A percentile compares a stretch with the other conserved stretches of the same genome.
Evolutionary conservation across 2,329 filamentous ascomycete species (phyloP).

Genomic region (Fusarium piperis): DNA sequence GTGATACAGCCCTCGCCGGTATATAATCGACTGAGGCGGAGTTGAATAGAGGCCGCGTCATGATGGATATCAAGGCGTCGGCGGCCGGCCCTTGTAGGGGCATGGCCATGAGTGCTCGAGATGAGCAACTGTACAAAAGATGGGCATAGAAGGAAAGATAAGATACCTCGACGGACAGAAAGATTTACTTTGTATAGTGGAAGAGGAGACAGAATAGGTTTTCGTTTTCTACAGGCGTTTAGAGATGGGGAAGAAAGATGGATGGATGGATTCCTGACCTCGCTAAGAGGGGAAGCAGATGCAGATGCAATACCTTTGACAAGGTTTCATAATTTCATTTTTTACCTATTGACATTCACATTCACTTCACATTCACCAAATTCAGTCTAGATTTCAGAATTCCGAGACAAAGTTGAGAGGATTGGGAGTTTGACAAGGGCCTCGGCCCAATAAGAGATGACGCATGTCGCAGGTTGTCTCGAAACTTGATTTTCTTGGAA

Average conservation of each 20-base stretch:
- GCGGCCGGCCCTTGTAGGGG: background rate
- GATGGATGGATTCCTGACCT: conserved; percentile 23
- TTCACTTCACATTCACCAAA: background rate
- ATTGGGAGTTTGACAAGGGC: conserved; percentile 3
- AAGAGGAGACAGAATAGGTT: conserved; percentile 4
- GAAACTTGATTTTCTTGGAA: conserved; percentile 1
- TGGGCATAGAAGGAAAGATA: conserved; percentile 24
- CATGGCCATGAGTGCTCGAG: conserved; percentile 1
- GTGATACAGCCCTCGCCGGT: conserved; percentile 32
- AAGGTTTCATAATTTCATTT: conserved; percentile 17
- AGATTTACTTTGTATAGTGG: conserved; percentile 35
- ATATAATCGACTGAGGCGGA: conserved; percentile 16
- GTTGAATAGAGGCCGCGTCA: background rate
- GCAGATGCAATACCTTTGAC: conserved; percentile 22
- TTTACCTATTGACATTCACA: conserved; percentile 6
- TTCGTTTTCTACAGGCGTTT: background rate
- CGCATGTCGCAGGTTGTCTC: background rate
- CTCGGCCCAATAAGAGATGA: background rate
- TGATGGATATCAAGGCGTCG: background rate
- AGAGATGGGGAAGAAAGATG: conserved; percentile 10
- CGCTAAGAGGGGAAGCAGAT: conserved; percentile 17
- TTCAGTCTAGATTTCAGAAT: background rate
- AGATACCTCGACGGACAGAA: conserved; percentile 22
- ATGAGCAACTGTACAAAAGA: conserved; percentile 22
- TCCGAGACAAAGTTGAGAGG: background rate